Evolutionary conservation across 768 basidiomycete species (phyloP).

Genomic region (Mrakia blollopis): DNA sequence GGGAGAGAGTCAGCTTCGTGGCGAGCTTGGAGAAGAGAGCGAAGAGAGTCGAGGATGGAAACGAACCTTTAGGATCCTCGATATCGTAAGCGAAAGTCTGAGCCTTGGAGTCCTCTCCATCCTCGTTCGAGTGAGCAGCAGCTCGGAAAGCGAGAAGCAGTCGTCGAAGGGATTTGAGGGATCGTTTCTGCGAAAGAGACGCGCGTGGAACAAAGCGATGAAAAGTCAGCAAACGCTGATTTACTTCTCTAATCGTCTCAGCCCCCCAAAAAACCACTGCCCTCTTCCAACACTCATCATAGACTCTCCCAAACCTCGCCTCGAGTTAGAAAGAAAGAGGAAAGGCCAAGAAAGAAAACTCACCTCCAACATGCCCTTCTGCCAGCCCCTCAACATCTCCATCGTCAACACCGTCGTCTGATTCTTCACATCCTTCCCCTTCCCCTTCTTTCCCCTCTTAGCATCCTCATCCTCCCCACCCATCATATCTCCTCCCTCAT

Average conservation of each 20-base stretch:
- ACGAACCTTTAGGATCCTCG: slow-evolving; percentile 67
- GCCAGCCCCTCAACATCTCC: slow-evolving; percentile 72
- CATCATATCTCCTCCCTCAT: slow-evolving; percentile 18
- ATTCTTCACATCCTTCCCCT: slow-evolving; percentile 46
- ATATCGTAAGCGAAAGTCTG: slow-evolving; percentile 72
- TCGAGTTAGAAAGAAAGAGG: too few relatives aligned
- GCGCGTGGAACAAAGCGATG: background rate
- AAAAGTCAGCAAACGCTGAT: too few relatives aligned
- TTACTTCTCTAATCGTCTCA: too few relatives aligned
- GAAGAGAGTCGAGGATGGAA: background rate
- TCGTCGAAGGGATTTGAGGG: slow-evolving; percentile 74
- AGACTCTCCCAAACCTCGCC: too few relatives aligned
- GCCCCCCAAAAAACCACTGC: background rate
- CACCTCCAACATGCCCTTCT: slow-evolving; percentile 80
- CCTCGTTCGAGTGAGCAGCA: slow-evolving; percentile 82
- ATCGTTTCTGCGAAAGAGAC: slow-evolving; percentile 62
- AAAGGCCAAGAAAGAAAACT: slow-evolving; percentile 33
- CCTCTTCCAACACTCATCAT: too few relatives aligned
- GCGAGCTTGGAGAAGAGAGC: background rate
- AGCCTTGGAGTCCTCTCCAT: slow-evolving; percentile 47
- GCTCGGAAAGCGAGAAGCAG: slow-evolving; percentile 85
- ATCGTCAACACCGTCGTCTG: slow-evolving; percentile 39
- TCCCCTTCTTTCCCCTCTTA: too few relatives aligned
- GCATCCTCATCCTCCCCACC: slow-evolving; percentile 36
- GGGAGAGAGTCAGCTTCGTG: background rate